Conservation (phyloP, 169 alveolate species). For the Plasmodium knowlesi region DNA sequence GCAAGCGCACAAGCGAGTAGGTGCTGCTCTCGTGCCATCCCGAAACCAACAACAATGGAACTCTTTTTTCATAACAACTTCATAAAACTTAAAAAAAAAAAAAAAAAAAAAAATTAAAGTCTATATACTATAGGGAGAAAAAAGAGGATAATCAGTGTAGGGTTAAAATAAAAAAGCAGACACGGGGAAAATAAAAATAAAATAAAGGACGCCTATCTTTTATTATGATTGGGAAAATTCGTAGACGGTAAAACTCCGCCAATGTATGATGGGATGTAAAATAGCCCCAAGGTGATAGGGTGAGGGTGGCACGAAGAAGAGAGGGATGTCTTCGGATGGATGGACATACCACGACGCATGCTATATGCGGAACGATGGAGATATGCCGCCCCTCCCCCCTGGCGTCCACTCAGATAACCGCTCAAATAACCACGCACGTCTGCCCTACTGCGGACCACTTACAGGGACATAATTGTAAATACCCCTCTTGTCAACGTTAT, state of each 20-base stretch:
- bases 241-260: neutral
- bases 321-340: neutral
- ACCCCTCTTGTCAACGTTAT: neutral
- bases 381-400: neutral
- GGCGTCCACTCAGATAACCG: neutral
- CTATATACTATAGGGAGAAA: neutral
- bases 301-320: neutral
- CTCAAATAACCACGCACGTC: neutral
- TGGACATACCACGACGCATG: neutral
- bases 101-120: neutral
- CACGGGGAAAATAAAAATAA: neutral
- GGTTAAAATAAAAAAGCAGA: neutral
- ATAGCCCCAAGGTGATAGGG: neutral
- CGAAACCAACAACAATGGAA: neutral
- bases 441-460: neutral
- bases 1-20: neutral
- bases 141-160: neutral
- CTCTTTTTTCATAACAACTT: neutral
- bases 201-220: neutral
- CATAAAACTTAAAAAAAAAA: neutral
- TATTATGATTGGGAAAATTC: neutral
- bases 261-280: neutral
- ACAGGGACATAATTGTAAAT: neutral
- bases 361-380: neutral
- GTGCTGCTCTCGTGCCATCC: neutral